Conservation (phyloP, 106 monocot species). For the Apostasia ramifera region DNA sequence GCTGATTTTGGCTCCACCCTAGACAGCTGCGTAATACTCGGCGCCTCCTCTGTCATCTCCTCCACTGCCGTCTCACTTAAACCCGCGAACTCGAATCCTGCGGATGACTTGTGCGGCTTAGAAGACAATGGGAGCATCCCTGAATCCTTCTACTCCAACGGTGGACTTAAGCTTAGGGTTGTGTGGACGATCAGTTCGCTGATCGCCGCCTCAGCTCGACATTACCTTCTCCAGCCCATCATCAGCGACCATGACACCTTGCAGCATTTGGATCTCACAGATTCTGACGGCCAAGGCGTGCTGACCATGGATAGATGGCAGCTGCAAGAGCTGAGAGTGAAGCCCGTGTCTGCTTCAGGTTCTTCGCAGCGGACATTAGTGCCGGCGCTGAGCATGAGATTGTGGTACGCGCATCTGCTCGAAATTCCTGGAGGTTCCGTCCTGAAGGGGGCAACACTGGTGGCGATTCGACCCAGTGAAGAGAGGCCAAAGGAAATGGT, state of each 20-base stretch:
- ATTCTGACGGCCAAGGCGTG: conserved; percentile 73
- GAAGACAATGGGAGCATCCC: conserved; percentile 41
- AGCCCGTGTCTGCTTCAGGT: conserved; percentile 55
- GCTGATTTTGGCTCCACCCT: conserved; percentile 66
- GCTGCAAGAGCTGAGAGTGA: conserved; percentile 51
- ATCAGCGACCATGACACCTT: conserved; percentile 55
- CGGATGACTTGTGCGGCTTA: neutral
- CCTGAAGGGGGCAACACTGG: conserved; percentile 75
- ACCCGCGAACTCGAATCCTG: neutral
- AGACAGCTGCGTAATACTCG: conserved; percentile 55
- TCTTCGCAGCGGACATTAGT: conserved; percentile 65
- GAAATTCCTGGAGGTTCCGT: conserved; percentile 63
- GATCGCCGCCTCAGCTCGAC: conserved; percentile 85
- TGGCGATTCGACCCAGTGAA: conserved; percentile 70
- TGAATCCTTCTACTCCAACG: conserved; percentile 63
- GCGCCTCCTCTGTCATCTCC: conserved; percentile 30
- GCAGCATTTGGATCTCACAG: conserved; percentile 58
- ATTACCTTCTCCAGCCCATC: conserved; percentile 69
- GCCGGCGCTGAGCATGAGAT: conserved; percentile 72
- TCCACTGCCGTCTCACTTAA: neutral
- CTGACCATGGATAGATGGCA: conserved; percentile 55
- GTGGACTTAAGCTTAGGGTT: conserved; percentile 69
- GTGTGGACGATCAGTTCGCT: conserved; percentile 91
- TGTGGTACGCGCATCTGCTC: conserved; percentile 72
- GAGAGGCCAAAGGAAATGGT: neutral